Evolutionary conservation across 768 basidiomycete genomes (phyloP).

Genomic region (Trichaptum fuscoviolaceum): DNA sequence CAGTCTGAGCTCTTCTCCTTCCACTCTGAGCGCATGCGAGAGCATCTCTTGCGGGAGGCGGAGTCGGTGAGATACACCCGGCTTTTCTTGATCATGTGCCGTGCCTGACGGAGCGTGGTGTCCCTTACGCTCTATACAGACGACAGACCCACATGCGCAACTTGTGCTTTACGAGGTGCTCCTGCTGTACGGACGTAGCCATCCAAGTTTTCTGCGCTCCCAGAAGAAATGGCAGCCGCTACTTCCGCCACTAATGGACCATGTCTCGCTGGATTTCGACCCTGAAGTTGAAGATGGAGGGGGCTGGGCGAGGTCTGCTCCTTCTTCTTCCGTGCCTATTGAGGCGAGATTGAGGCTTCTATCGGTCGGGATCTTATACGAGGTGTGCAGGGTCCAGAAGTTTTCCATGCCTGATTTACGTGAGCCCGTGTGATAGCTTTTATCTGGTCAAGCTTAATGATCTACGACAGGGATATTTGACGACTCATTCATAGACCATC

Average conservation of each 20-base stretch:
- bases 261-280: constrained; percentile 78
- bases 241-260: constrained; percentile 79
- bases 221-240: constrained; percentile 81
- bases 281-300: constrained; percentile 57
- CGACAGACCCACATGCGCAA: constrained; percentile 79
- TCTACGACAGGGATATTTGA: constrained; percentile 60
- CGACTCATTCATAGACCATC: constrained; percentile 78
- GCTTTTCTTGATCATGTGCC: constrained; percentile 1
- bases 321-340: constrained; percentile 52
- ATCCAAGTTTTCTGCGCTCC: constrained; percentile 65
- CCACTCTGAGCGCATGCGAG: constrained; percentile 90
- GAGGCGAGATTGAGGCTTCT: constrained; percentile 77
- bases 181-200: constrained; percentile 68
- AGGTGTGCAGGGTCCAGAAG: constrained; percentile 90
- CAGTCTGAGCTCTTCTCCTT: constrained; percentile 85
- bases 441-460: neutral
- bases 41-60: constrained; percentile 66
- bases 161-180: constrained; percentile 76
- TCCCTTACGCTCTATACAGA: constrained; percentile 36
- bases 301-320: constrained; percentile 28
- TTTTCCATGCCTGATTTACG: constrained; percentile 73
- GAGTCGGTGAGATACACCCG: constrained; percentile 45
- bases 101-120: constrained; percentile 3
- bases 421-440: constrained; percentile 31
- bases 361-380: constrained; percentile 75